phyloP scores from a whole-genome alignment of 805 yeast species.

The Candida hispaniensis region DNA sequence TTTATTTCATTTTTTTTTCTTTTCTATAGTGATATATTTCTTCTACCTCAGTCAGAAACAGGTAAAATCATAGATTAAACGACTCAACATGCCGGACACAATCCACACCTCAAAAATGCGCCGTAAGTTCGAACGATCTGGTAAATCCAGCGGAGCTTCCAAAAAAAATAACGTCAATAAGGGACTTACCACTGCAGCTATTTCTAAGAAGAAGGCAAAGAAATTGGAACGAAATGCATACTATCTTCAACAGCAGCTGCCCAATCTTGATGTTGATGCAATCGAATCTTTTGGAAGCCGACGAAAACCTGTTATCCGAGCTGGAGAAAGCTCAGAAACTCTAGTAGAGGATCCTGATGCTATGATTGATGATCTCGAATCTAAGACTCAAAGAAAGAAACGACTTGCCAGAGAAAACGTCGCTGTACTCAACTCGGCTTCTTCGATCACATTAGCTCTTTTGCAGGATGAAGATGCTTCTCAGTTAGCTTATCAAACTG shows the following conservation, averaged over 20 bases:
- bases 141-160: too few relatives aligned
- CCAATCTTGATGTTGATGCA: conserved; percentile 18
- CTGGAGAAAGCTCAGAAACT: conserved; percentile 34
- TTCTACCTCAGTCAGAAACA: too few relatives aligned
- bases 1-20: too few relatives aligned
- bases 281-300: conserved; percentile 13
- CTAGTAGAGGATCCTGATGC: conserved; percentile 35
- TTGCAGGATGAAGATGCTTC: conserved; percentile 46
- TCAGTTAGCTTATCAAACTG: conserved; percentile 34
- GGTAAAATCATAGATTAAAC: too few relatives aligned
- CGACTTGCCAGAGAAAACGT: conserved; percentile 43
- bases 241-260: conserved; percentile 50
- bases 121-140: too few relatives aligned
- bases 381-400: conserved; percentile 22
- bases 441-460: conserved; percentile 33
- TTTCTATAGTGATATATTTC: too few relatives aligned
- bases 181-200: conserved; percentile 37
- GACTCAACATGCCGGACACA: too few relatives aligned
- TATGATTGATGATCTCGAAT: conserved; percentile 20
- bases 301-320: conserved; percentile 28
- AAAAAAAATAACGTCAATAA: too few relatives aligned
- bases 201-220: conserved; percentile 68
- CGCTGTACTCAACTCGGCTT: conserved; percentile 16
- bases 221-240: conserved; percentile 71
- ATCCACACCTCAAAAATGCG: too few relatives aligned